A percentile compares a stretch with the other conserved stretches of the same genome.
Conservation (phyloP, 495 filamentous ascomycete species). For the Aspergillus conjunctus region DNA sequence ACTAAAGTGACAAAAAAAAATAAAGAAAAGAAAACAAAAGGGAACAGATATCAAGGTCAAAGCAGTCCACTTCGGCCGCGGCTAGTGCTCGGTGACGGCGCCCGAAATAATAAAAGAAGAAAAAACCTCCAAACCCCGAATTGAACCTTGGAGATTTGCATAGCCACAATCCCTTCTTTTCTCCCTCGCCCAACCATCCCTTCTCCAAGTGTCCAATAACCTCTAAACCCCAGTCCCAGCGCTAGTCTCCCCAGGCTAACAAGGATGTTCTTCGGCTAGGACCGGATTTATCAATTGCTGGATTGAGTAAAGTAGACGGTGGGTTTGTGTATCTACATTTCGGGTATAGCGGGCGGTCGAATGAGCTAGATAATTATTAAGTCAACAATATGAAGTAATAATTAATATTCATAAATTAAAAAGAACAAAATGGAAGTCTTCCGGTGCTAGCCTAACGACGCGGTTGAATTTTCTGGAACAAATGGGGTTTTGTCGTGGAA, state of each 20-base stretch:
- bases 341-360: neutral
- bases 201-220: conserved; percentile 4
- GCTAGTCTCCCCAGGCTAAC: neutral
- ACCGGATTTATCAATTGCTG: conserved; percentile 3
- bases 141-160: neutral
- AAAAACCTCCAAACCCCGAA: too few species aligned
- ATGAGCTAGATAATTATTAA: too few species aligned
- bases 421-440: neutral
- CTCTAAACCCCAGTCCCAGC: conserved; percentile 14
- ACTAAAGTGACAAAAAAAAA: too few species aligned
- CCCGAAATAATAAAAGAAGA: too few species aligned
- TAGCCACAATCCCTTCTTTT: neutral
- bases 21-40: too few species aligned
- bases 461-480: neutral
- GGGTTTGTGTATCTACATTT: neutral
- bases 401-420: neutral
- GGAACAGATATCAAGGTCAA: too few species aligned
- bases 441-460: neutral
- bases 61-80: too few species aligned
- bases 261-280: neutral
- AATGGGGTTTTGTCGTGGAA: neutral
- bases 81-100: too few species aligned
- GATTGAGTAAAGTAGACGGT: neutral
- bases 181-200: too few species aligned
- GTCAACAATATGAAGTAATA: too few species aligned